Evolutionary conservation across 495 filamentous ascomycete species (phyloP).

Genomic region (Aspergillus olivimuriae): DNA sequence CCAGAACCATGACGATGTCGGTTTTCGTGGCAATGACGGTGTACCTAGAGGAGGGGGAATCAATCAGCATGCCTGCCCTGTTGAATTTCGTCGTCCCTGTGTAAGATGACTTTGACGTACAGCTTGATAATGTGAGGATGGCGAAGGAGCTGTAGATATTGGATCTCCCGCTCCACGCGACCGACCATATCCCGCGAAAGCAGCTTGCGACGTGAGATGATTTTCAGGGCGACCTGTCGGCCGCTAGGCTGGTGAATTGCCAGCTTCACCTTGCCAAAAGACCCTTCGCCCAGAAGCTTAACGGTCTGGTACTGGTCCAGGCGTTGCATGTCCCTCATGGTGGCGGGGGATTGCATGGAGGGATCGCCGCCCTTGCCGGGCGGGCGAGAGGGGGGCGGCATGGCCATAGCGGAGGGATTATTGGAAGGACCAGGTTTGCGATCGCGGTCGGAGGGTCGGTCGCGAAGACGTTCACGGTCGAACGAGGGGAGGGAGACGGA

Average conservation of each 20-base stretch:
- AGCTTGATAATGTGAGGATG: conserved; percentile 99
- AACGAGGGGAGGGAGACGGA: conserved; percentile 75
- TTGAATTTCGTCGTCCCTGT: no score
- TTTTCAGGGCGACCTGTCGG: conserved; percentile 94
- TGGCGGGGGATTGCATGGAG: conserved; percentile 37
- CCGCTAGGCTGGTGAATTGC: conserved; percentile 84
- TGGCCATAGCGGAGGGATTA: conserved; percentile 40
- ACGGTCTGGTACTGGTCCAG: conserved; percentile 87
- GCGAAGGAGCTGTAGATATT: conserved; percentile 89
- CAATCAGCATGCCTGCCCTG: no score
- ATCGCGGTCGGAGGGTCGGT: conserved; percentile 18
- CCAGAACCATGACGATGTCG: conserved; percentile 98
- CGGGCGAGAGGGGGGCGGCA: conserved; percentile 41
- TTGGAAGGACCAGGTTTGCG: conserved; percentile 15
- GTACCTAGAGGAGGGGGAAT: conserved; percentile 58
- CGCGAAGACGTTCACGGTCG: conserved; percentile 43
- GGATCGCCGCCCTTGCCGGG: conserved; percentile 27
- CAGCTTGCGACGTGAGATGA: conserved; percentile 91
- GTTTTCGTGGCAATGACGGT: conserved; percentile 89
- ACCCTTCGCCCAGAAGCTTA: conserved; percentile 89
- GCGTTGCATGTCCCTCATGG: conserved; percentile 58
- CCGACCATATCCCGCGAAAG: conserved; percentile 96
- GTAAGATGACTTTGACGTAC: no score
- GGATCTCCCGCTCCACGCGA: conserved; percentile 93
- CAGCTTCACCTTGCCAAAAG: conserved; percentile 97